Base-by-base conservation (phyloP, 345 rosid species). In the Salix exigua region DNA sequence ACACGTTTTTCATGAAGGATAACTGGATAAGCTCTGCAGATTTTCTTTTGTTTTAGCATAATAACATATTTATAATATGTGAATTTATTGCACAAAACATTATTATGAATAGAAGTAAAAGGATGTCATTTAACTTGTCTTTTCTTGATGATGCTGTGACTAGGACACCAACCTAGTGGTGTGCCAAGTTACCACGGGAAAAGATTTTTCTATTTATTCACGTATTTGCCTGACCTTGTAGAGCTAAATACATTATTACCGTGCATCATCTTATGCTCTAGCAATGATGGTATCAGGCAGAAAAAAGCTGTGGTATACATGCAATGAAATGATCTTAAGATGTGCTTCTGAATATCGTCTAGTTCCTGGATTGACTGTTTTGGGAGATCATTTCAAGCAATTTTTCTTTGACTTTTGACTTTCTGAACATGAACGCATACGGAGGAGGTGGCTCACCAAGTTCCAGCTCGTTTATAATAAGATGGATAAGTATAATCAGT, bases 401-500 rank as follows among this genome's bases (percentile, higher is more conserved):
- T 70, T 70, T 46, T 11, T 33, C 64, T 71, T 77, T 30, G 31
- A 30, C 31, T 30, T 30, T 30, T 30, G 31, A 30, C 31, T 30
- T 30, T 30, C 31, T 30, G 31, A 30, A 30, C 4, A 30, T 30
- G 31, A 30, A 30, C 31, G 4, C 31, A 3, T 30, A 30, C 31
- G 31, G 31, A 30, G 31, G 31, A 30, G 31, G 31, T 30, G 31
- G 4, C 31, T 30, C 31, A 30, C 31, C 31, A 30, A 30, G 31
- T 30, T 30, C 31, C 31, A 30, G 31, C 31, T 30, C 31, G 31
- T 30, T 30, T 70, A 88, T 91, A 38, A 93, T 91, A 81, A 91
- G 85, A 93, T 95, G 94, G 97, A 90, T 69, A 95, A 91, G 77
- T 92, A 90, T 65, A 92, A 88, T 82, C 84, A 79, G 78, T 95